Conservation (phyloP, 2,329 filamentous ascomycete genomes). For the Exophiala oligosperma region DNA sequence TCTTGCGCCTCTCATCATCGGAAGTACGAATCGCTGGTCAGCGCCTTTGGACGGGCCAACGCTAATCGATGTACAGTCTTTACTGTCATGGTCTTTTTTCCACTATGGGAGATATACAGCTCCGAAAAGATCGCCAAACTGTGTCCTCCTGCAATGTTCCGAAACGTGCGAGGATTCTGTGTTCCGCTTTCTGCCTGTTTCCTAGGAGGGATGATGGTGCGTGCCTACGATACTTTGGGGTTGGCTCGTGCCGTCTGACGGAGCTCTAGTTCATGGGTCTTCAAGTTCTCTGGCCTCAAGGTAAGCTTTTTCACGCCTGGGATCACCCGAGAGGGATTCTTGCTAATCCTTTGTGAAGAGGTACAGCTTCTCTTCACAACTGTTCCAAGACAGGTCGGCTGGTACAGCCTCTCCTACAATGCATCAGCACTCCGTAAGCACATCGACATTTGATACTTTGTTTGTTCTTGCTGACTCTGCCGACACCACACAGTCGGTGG, state of each 20-base stretch:
- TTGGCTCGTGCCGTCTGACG: too few relatives aligned
- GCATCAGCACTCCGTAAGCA: background rate
- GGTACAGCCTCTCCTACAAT: constrained; percentile 13
- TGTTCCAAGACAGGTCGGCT: constrained; percentile 10
- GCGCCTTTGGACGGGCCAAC: too few relatives aligned
- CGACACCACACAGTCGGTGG: background rate
- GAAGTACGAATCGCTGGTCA: constrained; percentile 2
- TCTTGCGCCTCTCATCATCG: constrained; percentile 10
- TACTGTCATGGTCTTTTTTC: constrained; percentile 2
- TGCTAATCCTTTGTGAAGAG: background rate
- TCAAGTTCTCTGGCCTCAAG: constrained; percentile 15
- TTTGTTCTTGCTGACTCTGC: background rate
- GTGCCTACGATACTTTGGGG: background rate
- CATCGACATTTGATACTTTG: constrained; percentile 1
- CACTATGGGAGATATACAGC: constrained; percentile 14
- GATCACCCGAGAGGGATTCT: background rate
- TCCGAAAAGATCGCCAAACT: constrained; percentile 11
- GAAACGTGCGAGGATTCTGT: constrained; percentile 5
- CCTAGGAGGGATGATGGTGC: background rate
- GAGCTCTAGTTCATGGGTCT: constrained; percentile 2
- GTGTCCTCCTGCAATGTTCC: constrained; percentile 13
- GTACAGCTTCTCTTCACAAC: constrained; percentile 13
- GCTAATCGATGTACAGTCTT: too few relatives aligned
- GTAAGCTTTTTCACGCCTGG: too few relatives aligned
- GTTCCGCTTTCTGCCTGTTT: constrained; percentile 4